phyloP scores from a whole-genome alignment of 176 grass and related monocot genomes.

The Stipa capillata region DNA sequence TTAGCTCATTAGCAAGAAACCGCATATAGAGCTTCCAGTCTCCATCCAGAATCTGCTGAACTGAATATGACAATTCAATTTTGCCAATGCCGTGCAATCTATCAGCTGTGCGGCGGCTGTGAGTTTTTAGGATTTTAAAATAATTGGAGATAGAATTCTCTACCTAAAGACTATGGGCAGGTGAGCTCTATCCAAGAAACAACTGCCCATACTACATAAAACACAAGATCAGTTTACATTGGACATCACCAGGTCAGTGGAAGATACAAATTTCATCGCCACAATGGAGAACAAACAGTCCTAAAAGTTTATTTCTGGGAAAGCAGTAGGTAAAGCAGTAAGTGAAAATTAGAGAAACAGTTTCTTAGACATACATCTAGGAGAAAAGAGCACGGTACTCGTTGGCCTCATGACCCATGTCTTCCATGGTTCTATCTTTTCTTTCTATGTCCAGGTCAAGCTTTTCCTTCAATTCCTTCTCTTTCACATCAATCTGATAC shows the following conservation, averaged over 20 bases:
- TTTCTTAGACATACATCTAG: conserved; percentile 12
- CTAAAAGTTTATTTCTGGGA: not conserved
- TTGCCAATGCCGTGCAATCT: not conserved
- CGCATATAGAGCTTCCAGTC: not conserved
- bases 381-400: conserved; percentile 60
- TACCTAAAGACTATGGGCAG: not conserved
- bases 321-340: not conserved
- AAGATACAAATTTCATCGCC: not conserved
- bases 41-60: not conserved
- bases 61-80: not conserved
- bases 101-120: too few relatives aligned
- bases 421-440: too few relatives aligned
- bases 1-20: not conserved
- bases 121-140: not conserved
- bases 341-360: not conserved
- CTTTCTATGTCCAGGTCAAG: too few relatives aligned
- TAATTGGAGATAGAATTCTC: not conserved
- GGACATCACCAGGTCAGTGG: not conserved
- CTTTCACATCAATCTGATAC: conserved; percentile 59
- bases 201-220: not conserved
- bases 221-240: not conserved
- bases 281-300: not conserved
- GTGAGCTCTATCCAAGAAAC: not conserved
- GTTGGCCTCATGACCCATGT: conserved; percentile 56
- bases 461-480: too few relatives aligned